Percentiles rank a stretch among this genome's conserved stretches.
phyloP scores from a whole-genome alignment of 78 protist species.

The Anaeramoeba flamelloides region DNA sequence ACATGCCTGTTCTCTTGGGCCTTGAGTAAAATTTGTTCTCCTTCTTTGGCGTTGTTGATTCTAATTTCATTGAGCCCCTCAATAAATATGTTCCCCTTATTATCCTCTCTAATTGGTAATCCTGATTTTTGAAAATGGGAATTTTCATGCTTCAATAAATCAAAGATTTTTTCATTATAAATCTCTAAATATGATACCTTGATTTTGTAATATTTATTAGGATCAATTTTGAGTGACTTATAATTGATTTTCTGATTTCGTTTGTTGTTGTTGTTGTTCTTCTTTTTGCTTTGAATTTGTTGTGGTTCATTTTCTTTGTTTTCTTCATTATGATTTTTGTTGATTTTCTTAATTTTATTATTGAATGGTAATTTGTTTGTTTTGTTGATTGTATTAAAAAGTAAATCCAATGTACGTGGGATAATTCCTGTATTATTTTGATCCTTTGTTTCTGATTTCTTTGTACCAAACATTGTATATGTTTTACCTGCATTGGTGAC shows the following conservation, averaged over 20 bases:
- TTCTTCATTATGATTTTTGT: no score
- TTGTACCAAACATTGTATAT: conserved; percentile 19
- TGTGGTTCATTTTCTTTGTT: no score
- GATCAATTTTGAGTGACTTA: no score
- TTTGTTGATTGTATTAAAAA: neutral
- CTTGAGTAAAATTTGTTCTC: no score
- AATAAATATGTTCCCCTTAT: conserved; percentile 3
- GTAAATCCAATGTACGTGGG: neutral
- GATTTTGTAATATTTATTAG: neutral
- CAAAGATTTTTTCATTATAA: conserved; percentile 16
- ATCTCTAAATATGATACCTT: conserved; percentile 15
- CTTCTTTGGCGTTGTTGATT: neutral
- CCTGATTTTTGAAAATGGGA: neutral
- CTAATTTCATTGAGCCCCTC: neutral
- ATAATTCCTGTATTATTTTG: conserved; percentile 12
- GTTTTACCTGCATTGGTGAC: conserved; percentile 26
- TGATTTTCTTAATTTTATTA: no score
- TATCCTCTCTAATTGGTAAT: conserved; percentile 10
- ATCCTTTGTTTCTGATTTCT: no score
- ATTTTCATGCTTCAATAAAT: conserved; percentile 8
- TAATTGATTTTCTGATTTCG: no score
- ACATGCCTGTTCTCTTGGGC: conserved; percentile 37
- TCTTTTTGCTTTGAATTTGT: no score
- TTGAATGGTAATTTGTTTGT: no score
- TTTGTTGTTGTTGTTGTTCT: no score